A percentile compares a stretch with the other conserved stretches of the same genome.
These are phyloP conservation scores for Sporisorium iseilematis-ciliati DNA, from an alignment of 1,284 basidiomycete species.

Conservation along the genomic window DNA sequence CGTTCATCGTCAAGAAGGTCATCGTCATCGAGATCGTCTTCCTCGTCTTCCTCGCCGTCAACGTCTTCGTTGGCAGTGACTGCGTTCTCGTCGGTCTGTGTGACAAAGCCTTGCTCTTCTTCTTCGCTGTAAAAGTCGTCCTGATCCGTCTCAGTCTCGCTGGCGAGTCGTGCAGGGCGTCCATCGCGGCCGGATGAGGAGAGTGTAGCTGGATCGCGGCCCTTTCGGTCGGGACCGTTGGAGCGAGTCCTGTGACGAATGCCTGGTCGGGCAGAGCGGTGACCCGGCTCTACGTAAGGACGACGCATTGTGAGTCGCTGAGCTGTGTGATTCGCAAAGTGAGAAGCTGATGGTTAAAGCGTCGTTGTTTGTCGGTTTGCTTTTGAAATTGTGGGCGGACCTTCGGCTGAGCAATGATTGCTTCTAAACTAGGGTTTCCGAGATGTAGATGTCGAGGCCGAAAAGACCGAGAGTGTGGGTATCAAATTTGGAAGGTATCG, in stretches of 20 bases:
- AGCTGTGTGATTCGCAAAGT: not conserved
- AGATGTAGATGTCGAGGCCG: not conserved
- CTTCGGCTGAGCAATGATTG: no score
- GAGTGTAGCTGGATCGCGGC: conserved; percentile 39
- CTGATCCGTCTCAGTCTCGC: conserved; percentile 45
- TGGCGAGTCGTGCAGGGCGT: conserved; percentile 31
- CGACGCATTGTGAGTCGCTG: conserved; percentile 26
- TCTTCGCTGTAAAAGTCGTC: conserved; percentile 47
- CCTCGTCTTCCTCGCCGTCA: conserved; percentile 36
- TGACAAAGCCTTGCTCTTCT: conserved; percentile 46
- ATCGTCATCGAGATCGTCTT: conserved; percentile 26
- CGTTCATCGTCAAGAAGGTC: conserved; percentile 21
- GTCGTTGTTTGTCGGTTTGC: not conserved
- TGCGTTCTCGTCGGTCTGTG: conserved; percentile 47
- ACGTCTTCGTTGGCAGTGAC: conserved; percentile 44
- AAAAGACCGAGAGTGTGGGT: not conserved
- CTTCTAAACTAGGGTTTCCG: not conserved
- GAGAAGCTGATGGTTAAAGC: not conserved
- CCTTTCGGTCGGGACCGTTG: conserved; percentile 45
- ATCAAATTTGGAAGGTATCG: not conserved
- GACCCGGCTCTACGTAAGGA: conserved; percentile 48
- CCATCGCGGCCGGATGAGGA: conserved; percentile 5
- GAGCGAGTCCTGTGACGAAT: conserved; percentile 45
- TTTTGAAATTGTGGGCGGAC: no score
- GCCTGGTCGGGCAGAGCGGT: conserved; percentile 45